Evolutionary conservation across 1,139 yeast genomes (phyloP), one percentile per base, ranked within the genome.

Genomic region (Candida sojae): DNA sequence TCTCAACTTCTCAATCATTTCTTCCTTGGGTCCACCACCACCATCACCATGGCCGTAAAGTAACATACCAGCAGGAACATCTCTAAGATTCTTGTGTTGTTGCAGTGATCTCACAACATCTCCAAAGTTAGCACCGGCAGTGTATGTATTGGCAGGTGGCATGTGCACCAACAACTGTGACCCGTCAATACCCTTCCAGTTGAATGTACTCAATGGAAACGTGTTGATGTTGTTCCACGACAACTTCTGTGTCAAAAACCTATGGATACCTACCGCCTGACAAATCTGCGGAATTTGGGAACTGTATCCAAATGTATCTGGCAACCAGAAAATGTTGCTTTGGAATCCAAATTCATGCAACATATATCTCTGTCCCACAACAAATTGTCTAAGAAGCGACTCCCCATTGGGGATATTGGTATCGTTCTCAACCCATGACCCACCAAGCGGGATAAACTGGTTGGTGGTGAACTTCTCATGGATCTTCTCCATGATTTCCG

Each of bases 391-490:
- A 25, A 85, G 83, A 53, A 93, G 75, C 0, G 96, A 86, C 67
- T 93, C 99, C 43, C 98, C 97, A 55, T 82, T 77, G 12, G 98
- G 98, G 70, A 93, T 78, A 66, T 93, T 93, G 13, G 98, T 92
- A 66, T 93, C 99, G 64, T 90, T 88, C 67, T 93, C 99, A 43
- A 93, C 98, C 98, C 98, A 93, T 0, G 96, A 84, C 4, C 98
- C 98, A 48, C 99, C 99, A 55, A 93, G 80, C 11, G 97, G 96
- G 45, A 90, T 77, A 61, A 92, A 93, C 57, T 88, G 86, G 47
- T 88, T 88, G 34, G 82, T 80, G 46, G 80, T 73, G 46, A 86
- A 86, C 51, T 89, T 89, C 41, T 82, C 79, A 57, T 84, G 77
- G 36, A 89, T 76, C 49, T 82, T 77, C 33, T 71, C 66, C 57